These are phyloP conservation scores for Cutaneotrichosporon cavernicola DNA, from an alignment of 1,284 basidiomycete genomes.

Conservation along the genomic window DNA sequence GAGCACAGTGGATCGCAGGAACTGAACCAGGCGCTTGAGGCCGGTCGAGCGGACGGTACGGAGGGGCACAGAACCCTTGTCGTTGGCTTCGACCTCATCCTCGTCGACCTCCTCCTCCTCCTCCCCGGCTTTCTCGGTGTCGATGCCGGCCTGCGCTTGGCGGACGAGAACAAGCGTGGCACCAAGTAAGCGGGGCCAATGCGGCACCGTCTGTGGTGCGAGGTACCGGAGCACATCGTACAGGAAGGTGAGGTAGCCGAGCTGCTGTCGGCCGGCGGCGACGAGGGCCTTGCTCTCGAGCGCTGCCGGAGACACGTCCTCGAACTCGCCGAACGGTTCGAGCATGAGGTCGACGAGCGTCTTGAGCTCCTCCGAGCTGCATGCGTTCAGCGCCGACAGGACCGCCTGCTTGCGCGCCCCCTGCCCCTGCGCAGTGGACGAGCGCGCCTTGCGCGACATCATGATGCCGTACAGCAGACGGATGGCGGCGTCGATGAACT, in stretches of 20 bases:
- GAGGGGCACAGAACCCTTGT: conserved; percentile 54
- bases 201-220: conserved; percentile 65
- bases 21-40: conserved; percentile 81
- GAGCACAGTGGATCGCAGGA: conserved; percentile 68
- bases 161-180: conserved; percentile 65
- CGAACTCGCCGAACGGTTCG: conserved; percentile 60
- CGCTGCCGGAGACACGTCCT: conserved; percentile 6
- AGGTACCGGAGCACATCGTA: conserved; percentile 77
- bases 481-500: conserved; percentile 72
- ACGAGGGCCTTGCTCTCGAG: conserved; percentile 20
- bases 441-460: conserved; percentile 74
- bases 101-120: conserved; percentile 52
- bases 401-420: conserved; percentile 75
- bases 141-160: conserved; percentile 64
- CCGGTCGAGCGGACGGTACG: conserved; percentile 76
- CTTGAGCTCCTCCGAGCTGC: conserved; percentile 69
- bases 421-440: conserved; percentile 59
- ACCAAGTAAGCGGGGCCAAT: conserved; percentile 73
- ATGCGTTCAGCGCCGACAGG: conserved; percentile 69
- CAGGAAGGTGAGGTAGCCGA: conserved; percentile 80
- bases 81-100: conserved; percentile 42
- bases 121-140: conserved; percentile 43
- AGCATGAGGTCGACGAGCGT: conserved; percentile 88
- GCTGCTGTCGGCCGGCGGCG: conserved; percentile 68
- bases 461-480: conserved; percentile 86